Evolutionary conservation across 2,329 filamentous ascomycete genomes (phyloP), one percentile per base, ranked within the genome.

Genomic region (Neofusicoccum umdonicola): DNA sequence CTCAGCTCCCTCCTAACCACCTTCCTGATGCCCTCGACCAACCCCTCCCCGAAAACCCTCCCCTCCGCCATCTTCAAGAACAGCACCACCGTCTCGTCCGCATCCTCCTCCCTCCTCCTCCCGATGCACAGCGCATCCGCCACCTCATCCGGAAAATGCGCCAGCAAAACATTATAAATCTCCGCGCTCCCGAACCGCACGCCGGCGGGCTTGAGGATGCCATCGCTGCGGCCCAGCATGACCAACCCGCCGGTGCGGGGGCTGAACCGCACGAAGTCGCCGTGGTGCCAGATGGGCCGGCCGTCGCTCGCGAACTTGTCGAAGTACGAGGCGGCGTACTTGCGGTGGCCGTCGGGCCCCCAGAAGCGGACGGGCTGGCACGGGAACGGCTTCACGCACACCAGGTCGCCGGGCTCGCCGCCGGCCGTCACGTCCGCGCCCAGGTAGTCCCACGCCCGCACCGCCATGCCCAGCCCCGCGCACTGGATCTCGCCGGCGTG

Each of bases 111-210:
- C 61, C 87, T 79, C 64, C 93, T 82, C 2, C 92, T 84, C 0
- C 95, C 94, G 41, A 98, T 88, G 72, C 94, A 98, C 1, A 98
- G 83, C 0, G 92, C 91, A 71, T 99, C 94, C 66, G 92, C 89
- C 17, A 98, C 82, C 64, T 94, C 86, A 11, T 84, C 79, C 0
- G 88, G 85, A 71, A 97, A 97, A 77, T 93, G 90, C 69, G 91
- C 88, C 1, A 95, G 86, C 34, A 98, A 80, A n/a, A 97, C 84
- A 74, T 97, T 97, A 78, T 98, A 98, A 19, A 99, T 97, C 81
- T 99, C 95, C 0, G 94, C 93, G 37, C 89, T 93, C 4, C 94
- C 94, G 73, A 99, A 98, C 0, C 94, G 84, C 17, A 99, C 92
- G 2, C 95, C 95, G 0, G 90, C 87, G 0, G 95, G 95, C 75